These are phyloP conservation scores for Vitis labrusca DNA, from an alignment of 164 flowering plant species.

Conservation along the genomic window DNA sequence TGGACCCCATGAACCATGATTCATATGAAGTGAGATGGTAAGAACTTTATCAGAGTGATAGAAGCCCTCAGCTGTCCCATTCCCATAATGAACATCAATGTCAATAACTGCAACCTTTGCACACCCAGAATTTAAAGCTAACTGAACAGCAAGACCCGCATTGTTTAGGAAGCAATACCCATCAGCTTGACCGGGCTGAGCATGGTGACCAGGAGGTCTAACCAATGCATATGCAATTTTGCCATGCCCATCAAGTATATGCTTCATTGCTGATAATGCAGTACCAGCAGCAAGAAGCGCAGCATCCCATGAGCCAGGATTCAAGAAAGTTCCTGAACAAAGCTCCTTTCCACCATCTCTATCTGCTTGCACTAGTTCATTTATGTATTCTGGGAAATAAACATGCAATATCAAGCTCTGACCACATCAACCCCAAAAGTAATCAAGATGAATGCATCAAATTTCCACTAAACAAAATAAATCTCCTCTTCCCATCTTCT, in stretches of 20 bases:
- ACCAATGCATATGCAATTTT: slow-evolving; percentile 80
- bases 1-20: slow-evolving; percentile 97
- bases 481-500: no score
- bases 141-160: slow-evolving; percentile 81
- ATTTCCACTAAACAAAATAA: no score
- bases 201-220: slow-evolving; percentile 98
- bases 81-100: slow-evolving; percentile 96
- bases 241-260: slow-evolving; percentile 69
- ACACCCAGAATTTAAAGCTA: slow-evolving; percentile 69
- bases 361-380: slow-evolving; percentile 69
- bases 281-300: slow-evolving; percentile 93
- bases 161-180: slow-evolving; percentile 96
- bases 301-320: slow-evolving; percentile 84
- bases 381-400: slow-evolving; percentile 57
- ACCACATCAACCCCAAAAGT: no score
- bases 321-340: slow-evolving; percentile 73
- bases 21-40: slow-evolving; percentile 92
- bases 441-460: neutral
- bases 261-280: slow-evolving; percentile 75
- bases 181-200: slow-evolving; percentile 92
- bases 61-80: slow-evolving; percentile 95
- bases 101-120: slow-evolving; percentile 72
- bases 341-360: slow-evolving; percentile 57
- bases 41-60: slow-evolving; percentile 68
- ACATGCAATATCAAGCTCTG: neutral